phyloP scores from a whole-genome alignment of 2,329 filamentous ascomycete genomes.

The Fusarium oligoseptatum region DNA sequence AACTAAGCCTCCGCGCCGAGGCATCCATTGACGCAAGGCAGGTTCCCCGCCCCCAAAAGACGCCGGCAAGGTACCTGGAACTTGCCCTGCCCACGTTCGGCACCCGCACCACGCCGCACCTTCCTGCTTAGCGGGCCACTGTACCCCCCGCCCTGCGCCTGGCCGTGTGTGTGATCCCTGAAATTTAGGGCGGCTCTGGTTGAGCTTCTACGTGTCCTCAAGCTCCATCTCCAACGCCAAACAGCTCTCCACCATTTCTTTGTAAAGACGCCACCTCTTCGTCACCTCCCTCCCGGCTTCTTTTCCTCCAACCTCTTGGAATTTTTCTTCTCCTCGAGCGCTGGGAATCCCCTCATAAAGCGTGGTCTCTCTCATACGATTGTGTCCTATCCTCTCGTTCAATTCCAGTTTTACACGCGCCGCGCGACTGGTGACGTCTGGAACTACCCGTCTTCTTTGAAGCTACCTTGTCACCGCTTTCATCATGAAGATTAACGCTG shows the following conservation, averaged over 20 bases:
- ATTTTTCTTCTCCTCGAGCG: slow-evolving; percentile 45
- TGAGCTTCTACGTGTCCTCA: slow-evolving; percentile 54
- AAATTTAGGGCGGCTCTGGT: slow-evolving; percentile 42
- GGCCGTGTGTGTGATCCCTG: slow-evolving; percentile 41
- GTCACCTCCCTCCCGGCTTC: slow-evolving; percentile 30
- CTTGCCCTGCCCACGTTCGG: slow-evolving; percentile 27
- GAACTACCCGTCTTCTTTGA: slow-evolving; percentile 9
- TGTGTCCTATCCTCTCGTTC: slow-evolving; percentile 13
- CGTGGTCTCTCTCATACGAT: slow-evolving; percentile 9
- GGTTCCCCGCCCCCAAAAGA: slow-evolving; percentile 25
- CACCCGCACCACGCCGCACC: slow-evolving; percentile 27
- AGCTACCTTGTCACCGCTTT: slow-evolving; percentile 62
- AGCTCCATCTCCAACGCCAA: slow-evolving; percentile 34
- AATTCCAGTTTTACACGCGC: slow-evolving; percentile 21
- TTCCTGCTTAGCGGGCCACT: slow-evolving; percentile 38
- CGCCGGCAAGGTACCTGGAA: slow-evolving; percentile 25
- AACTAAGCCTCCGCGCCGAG: slow-evolving; percentile 19
- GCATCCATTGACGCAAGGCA: slow-evolving; percentile 17
- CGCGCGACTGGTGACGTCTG: slow-evolving; percentile 43
- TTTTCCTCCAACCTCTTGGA: slow-evolving; percentile 47
- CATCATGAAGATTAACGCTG: slow-evolving; percentile 87
- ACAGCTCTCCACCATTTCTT: slow-evolving; percentile 44
- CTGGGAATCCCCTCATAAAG: slow-evolving; percentile 39
- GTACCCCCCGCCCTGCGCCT: slow-evolving; percentile 32
- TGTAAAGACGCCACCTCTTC: slow-evolving; percentile 45